Base-by-base conservation (phyloP, 1,139 yeast genomes). In the Groenewaldozyma auringiensis region DNA sequence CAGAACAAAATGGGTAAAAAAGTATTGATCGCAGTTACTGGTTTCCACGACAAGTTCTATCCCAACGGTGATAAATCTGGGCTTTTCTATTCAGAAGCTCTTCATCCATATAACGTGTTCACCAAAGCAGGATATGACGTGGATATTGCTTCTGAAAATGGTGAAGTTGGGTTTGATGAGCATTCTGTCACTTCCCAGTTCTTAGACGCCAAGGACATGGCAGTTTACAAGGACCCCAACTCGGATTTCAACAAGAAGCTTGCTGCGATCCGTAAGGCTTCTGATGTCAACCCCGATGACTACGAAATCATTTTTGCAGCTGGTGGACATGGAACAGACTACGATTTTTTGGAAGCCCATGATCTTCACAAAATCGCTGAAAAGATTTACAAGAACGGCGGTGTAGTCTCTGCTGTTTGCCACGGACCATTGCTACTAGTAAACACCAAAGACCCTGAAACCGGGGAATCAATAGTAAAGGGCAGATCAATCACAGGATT, bases 291-390 rank as follows among this genome's bases (percentile, higher is more conserved):
- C 46, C 63, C 79, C 4, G 59, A 61, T n/a, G 78, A 78, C 39
- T 79, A 70, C 60, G 68, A 67, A 40, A 67, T 77, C 47, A 70
- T 79, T 60, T 79, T 68, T 56, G 82, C 80, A 42, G 75, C 82
- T 45, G 86, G 78, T 45, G 85, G 85, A 32, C 86, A 80, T 55
- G 85, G 75, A 21, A 67, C 81, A n/a, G 57, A 73, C 41, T 75
- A 70, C 54, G 85, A 79, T 58, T 78, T 70, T 59, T 80, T 81
- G 43, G 65, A 61, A 2, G 81, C 81, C 17, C 61, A 59, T 3
- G 68, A 57, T n/a, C 64, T 79, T 44, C 78, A 73, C 48, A 53
- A 60, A 25, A 52, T 76, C 40, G 79, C 78, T 22, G 63, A 66
- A 37, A 62, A 65, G 11, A 71, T 78, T 43, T 76, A 73, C 59